Conservation (phyloP, 2,329 filamentous ascomycete species). For the Nemania sp. region DNA sequence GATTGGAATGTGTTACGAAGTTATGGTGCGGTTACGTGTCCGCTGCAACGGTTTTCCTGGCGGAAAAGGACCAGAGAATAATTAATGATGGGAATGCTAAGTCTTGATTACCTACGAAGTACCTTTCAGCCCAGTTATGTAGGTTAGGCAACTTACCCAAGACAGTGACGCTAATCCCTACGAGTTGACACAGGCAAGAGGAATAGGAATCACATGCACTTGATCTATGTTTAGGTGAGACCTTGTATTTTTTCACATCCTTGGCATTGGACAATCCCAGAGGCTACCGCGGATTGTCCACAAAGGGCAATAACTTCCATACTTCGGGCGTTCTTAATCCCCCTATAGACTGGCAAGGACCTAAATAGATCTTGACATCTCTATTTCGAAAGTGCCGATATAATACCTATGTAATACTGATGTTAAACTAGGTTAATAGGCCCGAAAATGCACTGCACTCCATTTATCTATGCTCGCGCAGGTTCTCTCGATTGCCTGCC, state of each 20-base stretch:
- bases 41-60: too few species aligned
- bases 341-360: constrained; percentile 8
- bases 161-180: too few species aligned
- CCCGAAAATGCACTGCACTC: constrained; percentile 12
- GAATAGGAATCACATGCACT: too few species aligned
- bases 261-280: not conserved
- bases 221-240: not conserved
- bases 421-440: constrained; percentile 10
- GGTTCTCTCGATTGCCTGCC: constrained; percentile 18
- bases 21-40: too few species aligned
- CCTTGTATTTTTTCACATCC: not conserved
- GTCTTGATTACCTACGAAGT: too few species aligned
- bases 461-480: too few species aligned
- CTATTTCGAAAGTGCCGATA: constrained; percentile 8
- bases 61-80: too few species aligned
- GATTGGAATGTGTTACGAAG: too few species aligned
- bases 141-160: too few species aligned
- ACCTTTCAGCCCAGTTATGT: too few species aligned
- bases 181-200: too few species aligned
- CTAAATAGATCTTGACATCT: not conserved
- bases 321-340: not conserved
- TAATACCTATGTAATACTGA: constrained; percentile 5
- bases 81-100: too few species aligned
- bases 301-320: not conserved
- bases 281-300: not conserved